Base-by-base conservation (phyloP, 2,329 filamentous ascomycete genomes). In the Ciborinia camelliae region DNA sequence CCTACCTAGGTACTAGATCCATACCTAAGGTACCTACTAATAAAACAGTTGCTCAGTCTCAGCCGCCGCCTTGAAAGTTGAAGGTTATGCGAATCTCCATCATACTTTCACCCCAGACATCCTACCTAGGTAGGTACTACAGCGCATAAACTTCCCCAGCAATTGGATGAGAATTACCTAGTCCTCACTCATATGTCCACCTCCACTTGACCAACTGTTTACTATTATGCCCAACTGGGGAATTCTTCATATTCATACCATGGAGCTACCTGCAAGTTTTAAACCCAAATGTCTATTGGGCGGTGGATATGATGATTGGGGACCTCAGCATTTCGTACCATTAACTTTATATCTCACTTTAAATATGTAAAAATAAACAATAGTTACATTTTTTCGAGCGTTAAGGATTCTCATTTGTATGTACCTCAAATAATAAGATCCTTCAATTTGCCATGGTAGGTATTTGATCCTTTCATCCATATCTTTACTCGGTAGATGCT, bases 171-270 rank as follows among this genome's bases (percentile, higher is more conserved):
- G n/a, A 23, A n/a, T 47, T 12, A 23, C 39, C 23, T n/a, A n/a
- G n/a, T n/a, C n/a, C n/a, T n/a, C n/a, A n/a, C n/a, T 28, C 7
- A 57, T 39, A 39, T 39, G 4, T 28, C n/a, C n/a, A n/a, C n/a
- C n/a, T n/a, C n/a, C n/a, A n/a, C n/a, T n/a, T 28, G 52, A 54
- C 52, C 52, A 54, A 54, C 52, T 54, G 52, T 54, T 54, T 26
- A n/a, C 23, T 54, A 20, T 23, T 4, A 53, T 18, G 23, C 50
- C 50, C 50, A 52, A 35, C 28, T 10, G n/a, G 32, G 4, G 10
- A 35, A 52, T 52, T 52, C 28, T 3, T 35, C 15, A 35, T 23
- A 32, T 53, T 35, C 32, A 23, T 37, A 10, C 35, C 35, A 37
- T 37, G 3, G 35, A 37, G 4, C 15, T 20, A 35, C 51, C 51